Evolutionary conservation across 345 rosid genomes (phyloP).

Genomic region (Eucalyptus viminalis): DNA sequence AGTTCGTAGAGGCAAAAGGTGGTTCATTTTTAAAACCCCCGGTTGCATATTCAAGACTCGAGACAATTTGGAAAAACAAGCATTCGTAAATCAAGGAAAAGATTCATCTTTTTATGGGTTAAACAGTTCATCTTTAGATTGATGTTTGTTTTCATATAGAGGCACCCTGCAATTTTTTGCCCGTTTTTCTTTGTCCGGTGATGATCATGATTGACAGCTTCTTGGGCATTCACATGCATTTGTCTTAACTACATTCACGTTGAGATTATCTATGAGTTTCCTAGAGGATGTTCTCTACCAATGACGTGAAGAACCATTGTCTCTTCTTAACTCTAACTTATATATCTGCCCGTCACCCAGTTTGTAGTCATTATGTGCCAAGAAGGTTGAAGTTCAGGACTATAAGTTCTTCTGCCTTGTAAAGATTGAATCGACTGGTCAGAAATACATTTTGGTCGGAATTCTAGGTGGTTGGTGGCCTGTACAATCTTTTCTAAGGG

Average conservation of each 20-base stretch:
- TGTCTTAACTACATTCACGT: neutral
- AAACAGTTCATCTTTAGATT: neutral
- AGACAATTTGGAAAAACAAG: neutral
- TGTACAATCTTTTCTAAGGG: neutral
- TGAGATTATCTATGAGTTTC: neutral
- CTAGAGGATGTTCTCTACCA: no score
- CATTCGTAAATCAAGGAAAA: neutral
- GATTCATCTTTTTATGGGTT: neutral
- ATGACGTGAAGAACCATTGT: neutral
- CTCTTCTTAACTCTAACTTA: neutral
- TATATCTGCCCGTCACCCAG: neutral
- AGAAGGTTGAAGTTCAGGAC: conserved; percentile 43
- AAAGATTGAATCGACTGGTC: conserved; percentile 20
- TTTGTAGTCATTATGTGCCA: conserved; percentile 30
- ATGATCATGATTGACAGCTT: neutral
- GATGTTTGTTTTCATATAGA: neutral
- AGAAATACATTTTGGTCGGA: conserved; percentile 21
- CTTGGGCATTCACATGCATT: neutral
- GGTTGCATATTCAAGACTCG: neutral
- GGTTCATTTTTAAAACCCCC: neutral
- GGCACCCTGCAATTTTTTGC: neutral
- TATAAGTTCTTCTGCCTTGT: conserved; percentile 42
- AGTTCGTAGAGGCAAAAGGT: neutral
- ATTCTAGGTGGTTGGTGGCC: conserved; percentile 55
- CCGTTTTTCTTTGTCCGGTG: neutral